These are phyloP conservation scores for Penicillium flavigenum DNA, from an alignment of 495 filamentous ascomycete species.

Conservation along the genomic window DNA sequence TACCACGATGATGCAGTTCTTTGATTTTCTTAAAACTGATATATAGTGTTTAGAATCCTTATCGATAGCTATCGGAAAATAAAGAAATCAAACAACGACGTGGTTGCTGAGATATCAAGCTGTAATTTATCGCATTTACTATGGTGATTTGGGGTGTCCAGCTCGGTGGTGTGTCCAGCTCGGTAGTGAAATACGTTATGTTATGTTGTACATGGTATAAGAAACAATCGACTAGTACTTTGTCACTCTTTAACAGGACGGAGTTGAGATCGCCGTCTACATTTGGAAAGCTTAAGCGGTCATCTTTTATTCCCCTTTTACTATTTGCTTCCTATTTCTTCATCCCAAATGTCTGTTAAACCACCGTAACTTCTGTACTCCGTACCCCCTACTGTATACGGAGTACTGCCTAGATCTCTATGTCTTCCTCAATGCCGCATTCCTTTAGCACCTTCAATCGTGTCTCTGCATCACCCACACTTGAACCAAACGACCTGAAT, in stretches of 20 bases:
- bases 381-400: background rate
- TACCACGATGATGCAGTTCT: too few relatives aligned
- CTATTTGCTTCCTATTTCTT: background rate
- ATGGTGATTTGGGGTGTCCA: too few relatives aligned
- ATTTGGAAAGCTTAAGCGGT: conserved; percentile 12
- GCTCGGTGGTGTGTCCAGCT: too few relatives aligned
- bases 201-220: background rate
- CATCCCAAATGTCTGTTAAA: background rate
- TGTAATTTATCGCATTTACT: too few relatives aligned
- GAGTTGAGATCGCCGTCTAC: conserved; percentile 6
- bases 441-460: background rate
- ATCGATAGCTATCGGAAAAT: too few relatives aligned
- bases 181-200: too few relatives aligned
- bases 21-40: too few relatives aligned
- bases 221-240: background rate
- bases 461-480: background rate
- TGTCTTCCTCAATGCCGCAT: conserved; percentile 1
- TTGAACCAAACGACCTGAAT: background rate
- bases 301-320: background rate
- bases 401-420: background rate
- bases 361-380: background rate
- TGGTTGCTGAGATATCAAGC: too few relatives aligned
- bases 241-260: background rate
- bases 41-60: too few relatives aligned
- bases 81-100: too few relatives aligned